Percentiles rank a stretch among this genome's conserved stretches.
These are phyloP conservation scores for Mayamaea pseudoterrestris DNA, from an alignment of 108 stramenopile species.

Conservation along the genomic window DNA sequence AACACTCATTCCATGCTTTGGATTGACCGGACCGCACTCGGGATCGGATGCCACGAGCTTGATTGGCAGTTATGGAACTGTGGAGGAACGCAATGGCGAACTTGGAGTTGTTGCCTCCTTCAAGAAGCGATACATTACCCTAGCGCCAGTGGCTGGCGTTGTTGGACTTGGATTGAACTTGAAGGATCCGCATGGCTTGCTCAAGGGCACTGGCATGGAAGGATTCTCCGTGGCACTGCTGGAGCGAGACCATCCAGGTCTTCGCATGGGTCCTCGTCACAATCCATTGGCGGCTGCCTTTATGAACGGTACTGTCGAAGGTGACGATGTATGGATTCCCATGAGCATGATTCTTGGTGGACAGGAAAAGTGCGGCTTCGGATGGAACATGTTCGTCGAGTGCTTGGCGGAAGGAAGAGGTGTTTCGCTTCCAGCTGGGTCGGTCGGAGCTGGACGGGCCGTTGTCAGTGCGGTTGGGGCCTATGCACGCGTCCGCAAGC, in stretches of 20 bases:
- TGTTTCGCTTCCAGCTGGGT: slow-evolving; percentile 90
- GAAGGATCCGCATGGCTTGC: slow-evolving; percentile 84
- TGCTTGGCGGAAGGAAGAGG: slow-evolving; percentile 97
- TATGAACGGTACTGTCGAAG: slow-evolving; percentile 99
- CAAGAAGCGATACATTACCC: slow-evolving; percentile 98
- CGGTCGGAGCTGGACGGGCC: slow-evolving; percentile 79
- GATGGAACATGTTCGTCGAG: slow-evolving; percentile 99
- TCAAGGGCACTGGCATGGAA: slow-evolving; percentile 84
- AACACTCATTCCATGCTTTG: slow-evolving; percentile 96
- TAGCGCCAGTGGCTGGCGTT: slow-evolving; percentile 95
- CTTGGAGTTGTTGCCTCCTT: slow-evolving; percentile 90
- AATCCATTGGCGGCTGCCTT: slow-evolving; percentile 85
- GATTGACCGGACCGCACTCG: slow-evolving; percentile 91
- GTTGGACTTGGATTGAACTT: slow-evolving; percentile 93
- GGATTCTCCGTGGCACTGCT: slow-evolving; percentile 93
- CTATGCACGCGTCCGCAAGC: slow-evolving; percentile 91
- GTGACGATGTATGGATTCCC: slow-evolving; percentile 96
- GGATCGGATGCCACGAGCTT: slow-evolving; percentile 95
- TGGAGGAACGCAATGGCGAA: slow-evolving; percentile 80
- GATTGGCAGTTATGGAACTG: slow-evolving; percentile 82
- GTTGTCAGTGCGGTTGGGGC: slow-evolving; percentile 87
- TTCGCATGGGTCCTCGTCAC: slow-evolving; percentile 90
- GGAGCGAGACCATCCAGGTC: slow-evolving; percentile 85
- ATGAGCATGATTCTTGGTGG: slow-evolving; percentile 93
- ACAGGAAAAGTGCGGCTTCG: slow-evolving; percentile 91